A percentile compares a stretch with the other conserved stretches of the same genome.
Conservation (phyloP, 306 rosid species). For the Cucurbita maxima region DNA sequence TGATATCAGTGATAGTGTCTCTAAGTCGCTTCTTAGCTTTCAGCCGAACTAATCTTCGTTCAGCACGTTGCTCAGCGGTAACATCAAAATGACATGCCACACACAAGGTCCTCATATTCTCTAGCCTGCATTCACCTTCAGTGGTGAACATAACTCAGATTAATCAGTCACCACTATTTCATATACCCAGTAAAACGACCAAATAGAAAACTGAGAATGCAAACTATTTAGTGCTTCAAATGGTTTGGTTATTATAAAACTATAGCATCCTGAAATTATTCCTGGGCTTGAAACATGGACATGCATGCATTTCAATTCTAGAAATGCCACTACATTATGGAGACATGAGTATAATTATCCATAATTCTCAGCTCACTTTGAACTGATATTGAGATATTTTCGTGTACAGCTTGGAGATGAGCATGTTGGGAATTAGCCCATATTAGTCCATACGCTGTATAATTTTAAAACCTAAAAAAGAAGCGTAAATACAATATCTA, state of each 20-base stretch:
- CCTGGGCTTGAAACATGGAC: neutral
- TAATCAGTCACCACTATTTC: neutral
- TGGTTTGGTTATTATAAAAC: neutral
- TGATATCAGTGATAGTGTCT: constrained; percentile 31
- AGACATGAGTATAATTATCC: neutral
- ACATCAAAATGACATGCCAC: constrained; percentile 84
- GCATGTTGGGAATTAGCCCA: neutral
- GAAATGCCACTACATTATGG: neutral
- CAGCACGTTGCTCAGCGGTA: constrained; percentile 62
- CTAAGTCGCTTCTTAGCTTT: constrained; percentile 71
- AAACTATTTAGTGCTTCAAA: neutral
- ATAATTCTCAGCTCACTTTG: neutral
- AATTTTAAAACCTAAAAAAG: neutral
- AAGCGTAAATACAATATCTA: neutral
- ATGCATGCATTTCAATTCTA: neutral
- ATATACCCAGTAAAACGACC: neutral
- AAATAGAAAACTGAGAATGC: neutral
- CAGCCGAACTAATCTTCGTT: constrained; percentile 49
- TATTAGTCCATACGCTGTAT: too few species aligned
- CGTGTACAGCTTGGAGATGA: neutral
- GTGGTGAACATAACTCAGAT: neutral
- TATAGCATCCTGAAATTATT: neutral
- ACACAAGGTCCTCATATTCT: constrained; percentile 88
- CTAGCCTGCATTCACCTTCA: constrained; percentile 78
- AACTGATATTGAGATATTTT: neutral